Evolutionary conservation across 495 filamentous ascomycete species (phyloP).

Genomic region (Amorphotheca resinae): DNA sequence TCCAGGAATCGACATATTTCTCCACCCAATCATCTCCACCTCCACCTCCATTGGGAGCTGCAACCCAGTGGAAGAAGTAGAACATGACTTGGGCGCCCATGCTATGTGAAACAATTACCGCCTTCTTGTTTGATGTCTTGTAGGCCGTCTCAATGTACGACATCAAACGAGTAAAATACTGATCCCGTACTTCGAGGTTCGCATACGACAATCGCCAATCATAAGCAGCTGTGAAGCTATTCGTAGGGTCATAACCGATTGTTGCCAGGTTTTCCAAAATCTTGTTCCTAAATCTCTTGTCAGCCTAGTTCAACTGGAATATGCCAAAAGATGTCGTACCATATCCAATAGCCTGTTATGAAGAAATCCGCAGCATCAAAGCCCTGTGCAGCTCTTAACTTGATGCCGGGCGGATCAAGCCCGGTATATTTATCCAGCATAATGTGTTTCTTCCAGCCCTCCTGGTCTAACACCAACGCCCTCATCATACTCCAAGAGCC

Average conservation of each 20-base stretch:
- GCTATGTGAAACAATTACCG: conserved; percentile 81
- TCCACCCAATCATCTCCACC: conserved; percentile 89
- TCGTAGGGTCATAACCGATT: conserved; percentile 92
- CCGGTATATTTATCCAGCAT: conserved; percentile 91
- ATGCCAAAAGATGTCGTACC: conserved; percentile 27
- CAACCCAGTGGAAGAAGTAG: conserved; percentile 98
- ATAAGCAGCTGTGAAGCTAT: conserved; percentile 89
- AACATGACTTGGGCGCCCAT: conserved; percentile 94
- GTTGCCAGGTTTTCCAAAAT: conserved; percentile 92
- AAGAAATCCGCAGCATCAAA: conserved; percentile 99
- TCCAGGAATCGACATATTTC: conserved; percentile 79
- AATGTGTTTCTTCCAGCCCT: conserved; percentile 88
- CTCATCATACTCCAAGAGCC: conserved; percentile 98
- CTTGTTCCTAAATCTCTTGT: conserved; percentile 44
- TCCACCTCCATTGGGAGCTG: conserved; percentile 61
- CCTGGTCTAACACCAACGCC: conserved; percentile 83
- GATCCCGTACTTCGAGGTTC: conserved; percentile 80
- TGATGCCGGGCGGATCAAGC: conserved; percentile 76
- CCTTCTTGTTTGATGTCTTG: conserved; percentile 57
- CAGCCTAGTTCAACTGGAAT: neutral
- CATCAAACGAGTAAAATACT: conserved; percentile 85
- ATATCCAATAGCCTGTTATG: conserved; percentile 88
- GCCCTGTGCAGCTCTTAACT: conserved; percentile 86
- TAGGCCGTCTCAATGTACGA: conserved; percentile 77
- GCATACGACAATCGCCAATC: conserved; percentile 93